A percentile compares a stretch with the other conserved stretches of the same genome.
These are phyloP conservation scores for Clathrospora elynae DNA, from an alignment of 2,329 filamentous ascomycete genomes.

Conservation along the genomic window DNA sequence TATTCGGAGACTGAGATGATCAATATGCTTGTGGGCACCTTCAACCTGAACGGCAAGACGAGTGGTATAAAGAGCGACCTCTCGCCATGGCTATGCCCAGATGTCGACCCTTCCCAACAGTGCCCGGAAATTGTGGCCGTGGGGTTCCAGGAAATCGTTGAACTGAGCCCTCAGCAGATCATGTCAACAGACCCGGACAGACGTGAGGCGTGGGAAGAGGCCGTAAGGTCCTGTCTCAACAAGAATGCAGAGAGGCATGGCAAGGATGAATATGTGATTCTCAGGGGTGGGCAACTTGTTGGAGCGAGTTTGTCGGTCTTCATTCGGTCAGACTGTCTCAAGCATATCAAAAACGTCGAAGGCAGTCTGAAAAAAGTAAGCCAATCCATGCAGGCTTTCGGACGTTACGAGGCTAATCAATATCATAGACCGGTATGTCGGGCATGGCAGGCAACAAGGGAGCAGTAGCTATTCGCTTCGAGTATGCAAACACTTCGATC, in stretches of 20 bases:
- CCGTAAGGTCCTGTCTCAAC: constrained; percentile 80
- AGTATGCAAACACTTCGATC: constrained; percentile 88
- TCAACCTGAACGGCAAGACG: constrained; percentile 91
- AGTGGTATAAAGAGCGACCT: constrained; percentile 79
- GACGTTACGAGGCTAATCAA: constrained; percentile 20
- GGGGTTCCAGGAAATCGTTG: constrained; percentile 98
- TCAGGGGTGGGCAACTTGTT: constrained; percentile 91
- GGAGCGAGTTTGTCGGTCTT: constrained; percentile 92
- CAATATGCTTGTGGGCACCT: constrained; percentile 83
- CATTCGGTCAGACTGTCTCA: constrained; percentile 76
- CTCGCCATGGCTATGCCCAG: constrained; percentile 81
- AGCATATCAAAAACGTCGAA: constrained; percentile 93
- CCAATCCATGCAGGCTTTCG: background rate
- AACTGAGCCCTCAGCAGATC: constrained; percentile 95
- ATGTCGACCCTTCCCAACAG: constrained; percentile 59
- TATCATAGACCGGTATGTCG: constrained; percentile 75
- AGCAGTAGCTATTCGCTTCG: constrained; percentile 92
- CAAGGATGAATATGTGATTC: constrained; percentile 80
- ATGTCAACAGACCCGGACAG: constrained; percentile 95
- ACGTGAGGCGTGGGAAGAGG: constrained; percentile 83
- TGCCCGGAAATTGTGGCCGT: constrained; percentile 87
- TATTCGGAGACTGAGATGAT: constrained; percentile 77
- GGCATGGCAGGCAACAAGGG: constrained; percentile 99
- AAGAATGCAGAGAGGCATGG: constrained; percentile 66
- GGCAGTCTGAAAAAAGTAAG: constrained; percentile 85